A percentile compares a stretch with the other conserved stretches of the same genome.
Conservation (phyloP, 805 yeast species). For the Maudiozyma turicensis region DNA sequence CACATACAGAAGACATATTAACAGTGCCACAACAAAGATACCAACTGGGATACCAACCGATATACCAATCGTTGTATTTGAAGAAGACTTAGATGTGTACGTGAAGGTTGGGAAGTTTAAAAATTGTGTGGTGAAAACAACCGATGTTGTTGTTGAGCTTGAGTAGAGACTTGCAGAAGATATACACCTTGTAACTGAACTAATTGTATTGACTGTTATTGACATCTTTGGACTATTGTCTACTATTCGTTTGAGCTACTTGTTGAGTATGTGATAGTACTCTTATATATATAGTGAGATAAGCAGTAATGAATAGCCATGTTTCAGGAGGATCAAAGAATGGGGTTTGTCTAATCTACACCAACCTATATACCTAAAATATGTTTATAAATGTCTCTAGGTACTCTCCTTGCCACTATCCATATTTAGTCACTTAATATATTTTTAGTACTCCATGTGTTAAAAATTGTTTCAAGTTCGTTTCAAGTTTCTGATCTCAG, state of each 20-base stretch:
- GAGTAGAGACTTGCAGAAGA: neutral
- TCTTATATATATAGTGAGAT: too few species aligned
- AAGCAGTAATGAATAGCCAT: too few species aligned
- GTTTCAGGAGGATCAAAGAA: too few species aligned
- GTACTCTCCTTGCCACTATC: neutral
- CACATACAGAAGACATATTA: conserved; percentile 13
- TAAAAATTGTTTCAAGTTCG: neutral
- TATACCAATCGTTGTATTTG: conserved; percentile 15
- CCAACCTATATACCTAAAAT: too few species aligned
- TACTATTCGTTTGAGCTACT: too few species aligned
- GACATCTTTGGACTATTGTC: neutral
- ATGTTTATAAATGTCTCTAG: too few species aligned
- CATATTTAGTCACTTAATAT: neutral
- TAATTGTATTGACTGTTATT: neutral
- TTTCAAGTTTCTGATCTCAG: neutral
- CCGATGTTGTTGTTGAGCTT: neutral
- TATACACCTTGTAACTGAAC: neutral
- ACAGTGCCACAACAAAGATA: conserved; percentile 16
- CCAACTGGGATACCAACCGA: conserved; percentile 27
- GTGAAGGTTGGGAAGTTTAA: neutral
- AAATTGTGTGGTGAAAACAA: neutral
- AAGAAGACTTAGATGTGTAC: neutral
- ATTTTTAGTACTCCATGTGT: neutral
- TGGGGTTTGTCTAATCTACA: too few species aligned
- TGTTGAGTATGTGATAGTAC: too few species aligned